phyloP scores from a whole-genome alignment of 805 yeast genomes.

The Sugiyamaella smithiae region DNA sequence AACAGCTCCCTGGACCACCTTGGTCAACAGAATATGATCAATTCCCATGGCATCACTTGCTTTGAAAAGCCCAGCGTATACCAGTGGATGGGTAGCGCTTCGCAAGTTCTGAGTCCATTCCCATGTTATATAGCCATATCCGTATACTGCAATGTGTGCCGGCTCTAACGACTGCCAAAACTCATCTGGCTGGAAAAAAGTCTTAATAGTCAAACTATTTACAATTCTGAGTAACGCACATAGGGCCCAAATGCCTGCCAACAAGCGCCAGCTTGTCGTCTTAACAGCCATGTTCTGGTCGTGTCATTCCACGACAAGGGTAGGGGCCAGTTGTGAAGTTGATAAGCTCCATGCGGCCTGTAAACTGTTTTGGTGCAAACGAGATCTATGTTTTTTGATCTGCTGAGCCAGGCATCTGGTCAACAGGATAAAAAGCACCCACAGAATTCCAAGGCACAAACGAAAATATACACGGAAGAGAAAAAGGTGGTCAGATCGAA shows the following conservation, averaged over 20 bases:
- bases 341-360: background rate
- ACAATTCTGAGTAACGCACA: slow-evolving; percentile 45
- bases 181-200: slow-evolving; percentile 96
- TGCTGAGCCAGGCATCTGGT: slow-evolving; percentile 13
- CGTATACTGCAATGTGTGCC: slow-evolving; percentile 71
- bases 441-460: slow-evolving; percentile 1
- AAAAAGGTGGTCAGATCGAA: background rate
- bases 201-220: slow-evolving; percentile 61
- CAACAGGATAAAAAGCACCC: slow-evolving; percentile 13
- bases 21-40: slow-evolving; percentile 52
- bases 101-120: slow-evolving; percentile 82
- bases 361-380: too few relatives aligned
- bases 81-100: slow-evolving; percentile 73
- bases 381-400: slow-evolving; percentile 16
- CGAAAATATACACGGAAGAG: slow-evolving; percentile 1
- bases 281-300: background rate
- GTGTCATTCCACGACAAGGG: background rate
- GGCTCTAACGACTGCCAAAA: slow-evolving; percentile 92
- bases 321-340: slow-evolving; percentile 1
- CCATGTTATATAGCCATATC: slow-evolving; percentile 88
- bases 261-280: background rate
- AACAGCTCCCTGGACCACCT: slow-evolving; percentile 61
- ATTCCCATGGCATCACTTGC: slow-evolving; percentile 35
- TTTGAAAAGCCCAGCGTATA: slow-evolving; percentile 53
- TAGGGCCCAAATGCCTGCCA: background rate